Evolutionary conservation across 208 protist genomes (phyloP), one percentile per base, ranked within the genome.

Genomic region (Herpetomonas tarakana): DNA sequence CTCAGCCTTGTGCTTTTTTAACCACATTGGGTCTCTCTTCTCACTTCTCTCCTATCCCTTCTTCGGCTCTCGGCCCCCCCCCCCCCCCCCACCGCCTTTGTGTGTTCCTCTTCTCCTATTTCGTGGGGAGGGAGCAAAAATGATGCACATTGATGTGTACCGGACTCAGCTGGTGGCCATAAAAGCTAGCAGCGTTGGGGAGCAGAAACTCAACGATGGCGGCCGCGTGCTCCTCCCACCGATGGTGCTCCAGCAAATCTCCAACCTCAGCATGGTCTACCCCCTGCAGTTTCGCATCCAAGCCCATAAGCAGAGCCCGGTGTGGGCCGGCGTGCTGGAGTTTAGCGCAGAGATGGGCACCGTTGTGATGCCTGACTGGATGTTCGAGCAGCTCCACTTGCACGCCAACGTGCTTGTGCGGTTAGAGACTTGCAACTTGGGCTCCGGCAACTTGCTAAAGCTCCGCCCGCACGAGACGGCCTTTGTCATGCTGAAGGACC

Each of bases 401-500:
- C 54, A 77, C 21, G 60, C 61, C 24, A 75, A 74, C 3, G 65
- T 78, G 47, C 74, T 86, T 6, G 68, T 98, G 14, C 65, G 45
- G 31, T 63, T 98, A 25, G 55, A 80, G 35, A 95, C 80, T 47
- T 91, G 76, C 45, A 78, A 68, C 19, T 73, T 98, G 12, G 74
- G 76, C 0, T 73, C 83, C 6, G 93, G 93, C n/a, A 78, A 74
- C 28, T 88, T 97, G 51, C 67, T 97, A 38, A 96, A 97, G 74
- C 79, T 98, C 6, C 85, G 82, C 50, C 94, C 96, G 18, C 96
- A 98, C 68, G 68, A 86, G 45, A 76, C 78, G 24, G 84, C 80
- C 16, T 98, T 98, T 55, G 71, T 98, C 29, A 82, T 97, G 60
- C 87, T 98, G 24, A 83, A 73, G 22, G 93, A 98, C 65, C 96